These are phyloP conservation scores for Arthrobotrys entomopaga DNA, from an alignment of 2,329 filamentous ascomycete species.

Conservation along the genomic window DNA sequence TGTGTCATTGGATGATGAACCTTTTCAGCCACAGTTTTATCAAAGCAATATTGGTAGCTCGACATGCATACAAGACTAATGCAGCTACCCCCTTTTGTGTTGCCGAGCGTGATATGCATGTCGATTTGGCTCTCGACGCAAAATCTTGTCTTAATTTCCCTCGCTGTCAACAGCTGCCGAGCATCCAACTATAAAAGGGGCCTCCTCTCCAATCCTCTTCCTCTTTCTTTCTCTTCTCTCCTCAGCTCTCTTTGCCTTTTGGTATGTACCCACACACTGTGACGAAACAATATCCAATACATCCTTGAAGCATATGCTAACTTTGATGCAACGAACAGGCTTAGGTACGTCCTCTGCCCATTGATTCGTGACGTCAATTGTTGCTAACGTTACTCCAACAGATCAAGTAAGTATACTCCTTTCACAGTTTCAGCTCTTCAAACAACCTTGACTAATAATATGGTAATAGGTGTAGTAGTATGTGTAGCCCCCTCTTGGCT, in stretches of 20 bases:
- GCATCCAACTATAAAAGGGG: constrained; percentile 20
- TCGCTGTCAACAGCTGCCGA: not conserved
- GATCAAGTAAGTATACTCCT: too few species aligned
- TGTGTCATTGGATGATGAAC: too few species aligned
- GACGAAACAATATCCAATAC: not conserved
- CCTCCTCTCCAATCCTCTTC: not conserved
- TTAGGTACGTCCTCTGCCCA: not conserved
- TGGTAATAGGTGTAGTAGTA: not conserved
- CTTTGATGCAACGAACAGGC: not conserved
- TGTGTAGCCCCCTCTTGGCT: not conserved
- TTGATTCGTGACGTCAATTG: too few species aligned
- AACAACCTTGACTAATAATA: too few species aligned
- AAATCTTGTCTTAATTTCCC: not conserved
- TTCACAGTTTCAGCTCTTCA: too few species aligned
- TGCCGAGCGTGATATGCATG: too few species aligned
- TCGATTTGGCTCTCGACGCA: too few species aligned
- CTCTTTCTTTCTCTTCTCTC: constrained; percentile 18
- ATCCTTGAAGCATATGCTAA: not conserved
- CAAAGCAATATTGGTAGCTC: too few species aligned
- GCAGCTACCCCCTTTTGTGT: too few species aligned
- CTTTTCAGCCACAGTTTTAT: too few species aligned
- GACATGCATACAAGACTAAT: too few species aligned
- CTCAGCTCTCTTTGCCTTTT: constrained; percentile 45
- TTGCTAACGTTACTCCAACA: too few species aligned
- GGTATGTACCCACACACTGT: not conserved